phyloP scores from a whole-genome alignment of 768 basidiomycete species.

The Hysterangium stoloniferum region DNA sequence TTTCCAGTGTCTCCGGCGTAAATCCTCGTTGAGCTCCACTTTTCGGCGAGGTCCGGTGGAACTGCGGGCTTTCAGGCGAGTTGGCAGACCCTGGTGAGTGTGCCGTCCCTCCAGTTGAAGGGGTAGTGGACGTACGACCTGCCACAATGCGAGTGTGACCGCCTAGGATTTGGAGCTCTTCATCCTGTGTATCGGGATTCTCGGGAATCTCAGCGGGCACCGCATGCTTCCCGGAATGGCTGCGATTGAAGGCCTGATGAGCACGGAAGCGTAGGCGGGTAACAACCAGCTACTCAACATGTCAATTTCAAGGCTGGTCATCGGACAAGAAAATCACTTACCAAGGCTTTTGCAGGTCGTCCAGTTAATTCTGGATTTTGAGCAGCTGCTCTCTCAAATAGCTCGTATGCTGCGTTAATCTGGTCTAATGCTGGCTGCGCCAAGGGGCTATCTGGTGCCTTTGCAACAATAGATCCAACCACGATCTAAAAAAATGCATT shows the following conservation, averaged over 20 bases:
- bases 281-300: constrained; percentile 1
- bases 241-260: constrained; percentile 5
- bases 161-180: constrained; percentile 12
- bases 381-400: constrained; percentile 5
- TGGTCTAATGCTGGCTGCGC: constrained; percentile 12
- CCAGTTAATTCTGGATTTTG: background rate
- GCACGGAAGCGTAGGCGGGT: constrained; percentile 9
- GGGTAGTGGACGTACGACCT: background rate
- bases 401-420: constrained; percentile 7
- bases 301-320: background rate
- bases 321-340: background rate
- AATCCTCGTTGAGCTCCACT: background rate
- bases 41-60: constrained; percentile 5
- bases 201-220: background rate
- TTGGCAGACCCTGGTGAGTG: constrained; percentile 4
- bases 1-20: constrained; percentile 6
- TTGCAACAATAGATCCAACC: constrained; percentile 9
- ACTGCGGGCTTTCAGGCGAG: constrained; percentile 1
- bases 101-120: background rate
- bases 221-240: constrained; percentile 5
- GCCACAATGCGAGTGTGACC: constrained; percentile 9
- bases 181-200: background rate
- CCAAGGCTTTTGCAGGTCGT: constrained; percentile 9
- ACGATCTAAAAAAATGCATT: background rate
- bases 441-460: constrained; percentile 8